Evolutionary conservation across 371 early-diverging fungal genomes (phyloP).

Genomic region (Mortierella sp.): DNA sequence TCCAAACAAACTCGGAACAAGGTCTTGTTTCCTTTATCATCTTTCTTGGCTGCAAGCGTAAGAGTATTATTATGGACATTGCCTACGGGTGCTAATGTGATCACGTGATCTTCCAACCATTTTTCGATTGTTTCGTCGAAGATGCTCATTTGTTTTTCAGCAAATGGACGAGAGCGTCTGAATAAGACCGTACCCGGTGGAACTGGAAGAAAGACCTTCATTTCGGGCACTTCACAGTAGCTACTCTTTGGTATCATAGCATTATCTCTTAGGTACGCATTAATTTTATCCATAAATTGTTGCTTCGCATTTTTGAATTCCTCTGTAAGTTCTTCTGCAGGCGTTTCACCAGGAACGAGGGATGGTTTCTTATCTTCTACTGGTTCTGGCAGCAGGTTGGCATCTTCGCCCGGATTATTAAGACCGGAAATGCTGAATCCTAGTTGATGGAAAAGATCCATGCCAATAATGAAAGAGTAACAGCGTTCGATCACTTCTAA

Average conservation of each 20-base stretch:
- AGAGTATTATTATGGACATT: conserved; percentile 36
- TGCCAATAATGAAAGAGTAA: background rate
- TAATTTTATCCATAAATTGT: background rate
- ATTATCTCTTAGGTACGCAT: no score
- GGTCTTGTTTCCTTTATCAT: conserved; percentile 18
- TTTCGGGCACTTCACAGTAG: no score
- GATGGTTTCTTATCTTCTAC: background rate
- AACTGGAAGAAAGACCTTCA: conserved; percentile 14
- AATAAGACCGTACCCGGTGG: background rate
- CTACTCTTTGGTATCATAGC: no score
- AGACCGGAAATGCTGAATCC: background rate
- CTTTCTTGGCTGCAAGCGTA: conserved; percentile 38
- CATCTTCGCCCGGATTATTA: background rate
- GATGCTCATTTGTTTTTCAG: conserved; percentile 4
- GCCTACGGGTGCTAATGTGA: background rate
- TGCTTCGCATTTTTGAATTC: background rate
- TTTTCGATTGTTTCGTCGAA: conserved; percentile 4
- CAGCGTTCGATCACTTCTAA: background rate
- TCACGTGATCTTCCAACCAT: conserved; percentile 13
- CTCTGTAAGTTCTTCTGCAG: background rate
- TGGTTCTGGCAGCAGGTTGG: background rate
- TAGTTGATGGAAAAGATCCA: conserved; percentile 1
- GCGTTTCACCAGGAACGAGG: background rate
- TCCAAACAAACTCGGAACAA: conserved; percentile 32
- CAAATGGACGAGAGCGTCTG: conserved; percentile 9